Conservation (phyloP, 257 asterid species). For the Nicotiana tomentosiformis region DNA sequence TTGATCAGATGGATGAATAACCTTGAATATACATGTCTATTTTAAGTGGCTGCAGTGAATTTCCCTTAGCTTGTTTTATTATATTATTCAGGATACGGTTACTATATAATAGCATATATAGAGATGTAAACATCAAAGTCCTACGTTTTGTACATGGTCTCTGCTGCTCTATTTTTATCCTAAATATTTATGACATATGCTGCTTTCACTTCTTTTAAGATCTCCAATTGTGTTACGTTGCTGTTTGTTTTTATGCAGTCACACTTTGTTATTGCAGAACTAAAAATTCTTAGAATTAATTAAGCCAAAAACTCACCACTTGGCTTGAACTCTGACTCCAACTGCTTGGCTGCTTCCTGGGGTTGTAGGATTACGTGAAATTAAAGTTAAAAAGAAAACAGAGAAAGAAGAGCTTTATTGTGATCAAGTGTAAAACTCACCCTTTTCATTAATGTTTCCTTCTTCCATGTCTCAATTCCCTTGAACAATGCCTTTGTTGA, state of each 20-base stretch:
- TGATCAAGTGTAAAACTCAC: not conserved
- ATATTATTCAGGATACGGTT: not conserved
- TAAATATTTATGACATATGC: not conserved
- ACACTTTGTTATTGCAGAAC: not conserved
- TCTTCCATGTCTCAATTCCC: slow-evolving; percentile 40
- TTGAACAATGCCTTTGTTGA: slow-evolving; percentile 30
- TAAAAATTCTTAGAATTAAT: not conserved
- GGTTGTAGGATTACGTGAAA: no score
- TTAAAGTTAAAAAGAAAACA: no score
- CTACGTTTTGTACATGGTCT: no score
- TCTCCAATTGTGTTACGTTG: not conserved
- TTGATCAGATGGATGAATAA: not conserved
- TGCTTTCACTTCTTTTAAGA: not conserved
- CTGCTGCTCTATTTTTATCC: not conserved
- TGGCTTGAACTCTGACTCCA: slow-evolving; percentile 20
- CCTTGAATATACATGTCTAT: not conserved
- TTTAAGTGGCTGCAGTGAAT: not conserved
- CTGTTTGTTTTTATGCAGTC: not conserved
- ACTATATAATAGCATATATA: not conserved
- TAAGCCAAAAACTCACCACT: slow-evolving; percentile 6
- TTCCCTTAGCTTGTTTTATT: not conserved
- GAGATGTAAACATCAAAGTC: no score
- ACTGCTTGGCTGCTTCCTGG: slow-evolving; percentile 24
- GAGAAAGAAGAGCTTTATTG: no score
- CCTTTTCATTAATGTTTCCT: slow-evolving; percentile 27